Evolutionary conservation across 2,329 filamentous ascomycete genomes (phyloP).

Genomic region (Pseudogymnoascus pannorum): DNA sequence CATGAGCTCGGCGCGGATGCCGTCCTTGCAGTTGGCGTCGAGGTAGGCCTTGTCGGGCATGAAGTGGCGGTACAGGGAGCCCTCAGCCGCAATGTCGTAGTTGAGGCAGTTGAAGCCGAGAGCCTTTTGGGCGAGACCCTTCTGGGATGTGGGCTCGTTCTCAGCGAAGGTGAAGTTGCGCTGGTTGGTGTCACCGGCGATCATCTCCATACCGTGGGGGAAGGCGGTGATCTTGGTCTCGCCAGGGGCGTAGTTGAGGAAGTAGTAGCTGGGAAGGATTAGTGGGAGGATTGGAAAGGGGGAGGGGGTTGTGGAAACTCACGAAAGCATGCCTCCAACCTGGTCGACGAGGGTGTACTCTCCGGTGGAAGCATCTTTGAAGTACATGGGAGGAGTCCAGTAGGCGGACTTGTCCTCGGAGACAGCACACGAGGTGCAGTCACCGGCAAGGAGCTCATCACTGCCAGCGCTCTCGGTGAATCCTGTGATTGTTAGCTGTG

Average conservation of each 20-base stretch:
- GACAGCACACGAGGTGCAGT: slow-evolving; percentile 77
- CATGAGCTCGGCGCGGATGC: slow-evolving; percentile 74
- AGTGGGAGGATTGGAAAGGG: slow-evolving; percentile 11
- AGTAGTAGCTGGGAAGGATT: slow-evolving; percentile 62
- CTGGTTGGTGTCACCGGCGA: slow-evolving; percentile 63
- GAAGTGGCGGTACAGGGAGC: slow-evolving; percentile 72
- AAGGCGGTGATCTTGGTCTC: slow-evolving; percentile 61
- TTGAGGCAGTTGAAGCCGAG: slow-evolving; percentile 94
- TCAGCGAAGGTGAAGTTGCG: slow-evolving; percentile 56
- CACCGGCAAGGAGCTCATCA: slow-evolving; percentile 48
- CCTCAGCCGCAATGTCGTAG: slow-evolving; percentile 60
- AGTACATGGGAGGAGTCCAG: slow-evolving; percentile 77
- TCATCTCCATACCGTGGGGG: slow-evolving; percentile 71
- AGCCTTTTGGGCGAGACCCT: slow-evolving; percentile 67
- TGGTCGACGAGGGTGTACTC: slow-evolving; percentile 63
- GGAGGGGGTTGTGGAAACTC: slow-evolving; percentile 36
- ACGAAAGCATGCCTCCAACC: slow-evolving; percentile 79
- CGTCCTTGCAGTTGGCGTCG: slow-evolving; percentile 74
- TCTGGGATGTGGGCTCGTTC: slow-evolving; percentile 57
- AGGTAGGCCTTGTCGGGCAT: slow-evolving; percentile 73
- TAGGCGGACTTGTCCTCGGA: slow-evolving; percentile 81
- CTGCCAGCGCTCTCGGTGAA: slow-evolving; percentile 54
- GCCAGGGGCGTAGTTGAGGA: slow-evolving; percentile 56
- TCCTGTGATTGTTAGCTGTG: slow-evolving; percentile 37
- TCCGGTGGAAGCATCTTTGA: slow-evolving; percentile 57